These are phyloP conservation scores for Ophiocordyceps sinensis DNA, from an alignment of 2,329 filamentous ascomycete genomes.

Conservation along the genomic window DNA sequence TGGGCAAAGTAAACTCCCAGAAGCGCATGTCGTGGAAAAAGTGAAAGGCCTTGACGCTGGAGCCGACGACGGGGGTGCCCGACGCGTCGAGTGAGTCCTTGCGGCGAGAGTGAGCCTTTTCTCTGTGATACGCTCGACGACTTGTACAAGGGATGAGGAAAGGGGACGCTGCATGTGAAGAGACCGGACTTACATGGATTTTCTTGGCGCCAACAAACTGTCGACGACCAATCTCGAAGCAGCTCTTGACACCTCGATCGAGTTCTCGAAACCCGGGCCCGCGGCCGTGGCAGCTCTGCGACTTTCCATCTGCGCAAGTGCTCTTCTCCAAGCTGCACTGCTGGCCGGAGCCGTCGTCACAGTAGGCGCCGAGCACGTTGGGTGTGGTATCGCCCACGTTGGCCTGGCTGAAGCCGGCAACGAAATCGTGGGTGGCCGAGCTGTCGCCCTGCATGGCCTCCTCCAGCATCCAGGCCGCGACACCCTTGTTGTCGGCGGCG, in stretches of 20 bases:
- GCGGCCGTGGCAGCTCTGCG: constrained; percentile 57
- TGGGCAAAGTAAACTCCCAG: constrained; percentile 58
- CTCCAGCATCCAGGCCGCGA: constrained; percentile 77
- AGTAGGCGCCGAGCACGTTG: constrained; percentile 76
- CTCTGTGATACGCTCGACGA: not conserved
- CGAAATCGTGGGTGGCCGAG: constrained; percentile 51
- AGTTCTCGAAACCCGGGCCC: constrained; percentile 54
- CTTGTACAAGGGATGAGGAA: not conserved
- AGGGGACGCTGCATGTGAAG: not conserved
- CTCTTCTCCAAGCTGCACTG: constrained; percentile 67
- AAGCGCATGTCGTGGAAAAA: constrained; percentile 70
- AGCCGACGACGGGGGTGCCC: constrained; percentile 40
- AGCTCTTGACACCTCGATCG: constrained; percentile 59
- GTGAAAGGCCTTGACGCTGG: constrained; percentile 67
- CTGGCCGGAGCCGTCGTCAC: constrained; percentile 66
- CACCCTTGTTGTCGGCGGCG: constrained; percentile 92
- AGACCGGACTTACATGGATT: constrained; percentile 19
- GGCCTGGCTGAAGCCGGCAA: constrained; percentile 84
- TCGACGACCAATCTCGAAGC: constrained; percentile 61
- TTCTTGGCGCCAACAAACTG: constrained; percentile 47
- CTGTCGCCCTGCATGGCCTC: constrained; percentile 42
- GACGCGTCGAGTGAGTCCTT: constrained; percentile 38
- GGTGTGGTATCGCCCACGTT: constrained; percentile 86
- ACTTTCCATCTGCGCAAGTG: constrained; percentile 60
- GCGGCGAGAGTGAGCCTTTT: not conserved